Conservation (phyloP, 352 stramenopile species). For the Phytopythium boreale region DNA sequence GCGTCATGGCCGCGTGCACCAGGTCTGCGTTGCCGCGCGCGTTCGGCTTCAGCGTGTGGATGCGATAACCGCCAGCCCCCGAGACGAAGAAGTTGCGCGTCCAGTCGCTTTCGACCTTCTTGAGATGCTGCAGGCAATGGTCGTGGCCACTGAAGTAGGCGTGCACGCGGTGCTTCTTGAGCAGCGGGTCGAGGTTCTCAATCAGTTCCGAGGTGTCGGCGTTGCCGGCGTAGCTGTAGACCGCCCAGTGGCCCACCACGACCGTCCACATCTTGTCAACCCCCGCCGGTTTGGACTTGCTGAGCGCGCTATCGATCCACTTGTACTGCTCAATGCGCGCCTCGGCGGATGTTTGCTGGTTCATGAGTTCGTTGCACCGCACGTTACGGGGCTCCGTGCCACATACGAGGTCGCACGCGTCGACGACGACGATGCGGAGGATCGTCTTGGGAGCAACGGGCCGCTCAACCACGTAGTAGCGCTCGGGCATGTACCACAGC, state of each 20-base stretch:
- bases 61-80: conserved; percentile 69
- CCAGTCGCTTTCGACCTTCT: conserved; percentile 34
- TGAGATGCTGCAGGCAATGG: conserved; percentile 82
- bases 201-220: conserved; percentile 79
- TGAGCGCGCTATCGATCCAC: conserved; percentile 72
- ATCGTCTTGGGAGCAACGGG: conserved; percentile 80
- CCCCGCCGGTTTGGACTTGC: conserved; percentile 47
- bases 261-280: conserved; percentile 85
- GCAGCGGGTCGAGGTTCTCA: conserved; percentile 56
- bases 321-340: conserved; percentile 67
- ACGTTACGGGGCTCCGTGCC: conserved; percentile 73
- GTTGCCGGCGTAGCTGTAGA: conserved; percentile 85
- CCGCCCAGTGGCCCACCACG: conserved; percentile 79
- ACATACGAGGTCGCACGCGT: conserved; percentile 82
- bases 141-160: conserved; percentile 88
- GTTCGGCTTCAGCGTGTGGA: conserved; percentile 64
- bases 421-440: conserved; percentile 72
- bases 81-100: conserved; percentile 78
- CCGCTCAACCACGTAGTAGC: conserved; percentile 80
- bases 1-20: conserved; percentile 77
- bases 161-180: conserved; percentile 82
- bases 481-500: conserved; percentile 74
- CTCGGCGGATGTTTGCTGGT: conserved; percentile 57
- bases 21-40: conserved; percentile 66
- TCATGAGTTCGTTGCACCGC: conserved; percentile 78